Base-by-base conservation (phyloP, 768 basidiomycete species). In the Lactifluus pinguis region DNA sequence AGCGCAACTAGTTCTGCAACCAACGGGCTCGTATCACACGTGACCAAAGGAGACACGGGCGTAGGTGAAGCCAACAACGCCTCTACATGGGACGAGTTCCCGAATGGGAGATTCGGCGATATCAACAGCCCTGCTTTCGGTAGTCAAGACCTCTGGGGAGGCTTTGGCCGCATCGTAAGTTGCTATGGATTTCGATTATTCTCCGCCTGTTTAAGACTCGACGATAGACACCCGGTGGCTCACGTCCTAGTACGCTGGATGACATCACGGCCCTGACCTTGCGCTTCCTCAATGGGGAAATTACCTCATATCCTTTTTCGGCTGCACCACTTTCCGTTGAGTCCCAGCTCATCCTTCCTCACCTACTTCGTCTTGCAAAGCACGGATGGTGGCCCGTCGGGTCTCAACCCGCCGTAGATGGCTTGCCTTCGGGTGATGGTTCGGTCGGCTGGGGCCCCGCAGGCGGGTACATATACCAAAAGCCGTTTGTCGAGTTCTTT, bases 81-180 rank as follows among this genome's bases (percentile, higher is more conserved):
- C 0, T 80, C 85, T 1, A 83, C 83, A 19, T 93, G 91, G 91
- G 91, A 93, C 68, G 97, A 99, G 69, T 98, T 98, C 71, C 97
- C 97, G 7, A 99, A 99, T 70, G 97, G 97, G 39, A 87, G 97
- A 10, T 98, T 98, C 72, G 97, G 97, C 63, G 97, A 98, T 72
- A 91, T 89, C 70, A 91, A 97, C 69, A 95, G 92, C 76, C 97
- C 97, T 21, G 97, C 97, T 0, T 99, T 88, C 67, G 97, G 97
- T 49, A 76, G 77, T 38, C 84, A 83, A 68, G 86, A 85, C 62
- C 86, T 79, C 2, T 93, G 89, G 88, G 87, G 89, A 57, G 84
- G 85, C 41, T 79, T 82, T 11, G 79, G 77, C 48, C 76, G 87
- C 41, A 76, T 82, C 57, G 85, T 87, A 69, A 41, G 77, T 25